phyloP scores from a whole-genome alignment of 2,329 filamentous ascomycete species.

The Samsoniella hepiali region DNA sequence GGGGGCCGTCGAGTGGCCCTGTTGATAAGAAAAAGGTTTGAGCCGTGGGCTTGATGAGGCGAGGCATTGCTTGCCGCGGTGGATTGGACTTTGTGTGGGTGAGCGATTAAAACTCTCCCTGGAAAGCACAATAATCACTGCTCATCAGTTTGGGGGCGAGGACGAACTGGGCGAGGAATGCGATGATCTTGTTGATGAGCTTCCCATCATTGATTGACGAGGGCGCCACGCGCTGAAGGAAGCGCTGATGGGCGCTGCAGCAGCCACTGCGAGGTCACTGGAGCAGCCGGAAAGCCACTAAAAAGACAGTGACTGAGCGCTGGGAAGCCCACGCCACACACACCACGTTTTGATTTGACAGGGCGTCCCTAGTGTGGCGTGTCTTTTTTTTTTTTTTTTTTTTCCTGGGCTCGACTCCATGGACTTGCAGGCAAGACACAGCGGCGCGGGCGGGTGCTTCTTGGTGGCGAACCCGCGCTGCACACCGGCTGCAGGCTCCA shows the following conservation, averaged over 20 bases:
- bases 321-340: no score
- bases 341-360: no score
- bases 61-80: no score
- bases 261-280: neutral
- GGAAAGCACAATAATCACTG: neutral
- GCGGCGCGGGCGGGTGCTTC: no score
- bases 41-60: neutral
- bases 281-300: neutral
- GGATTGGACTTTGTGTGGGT: neutral
- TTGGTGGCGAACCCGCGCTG: no score
- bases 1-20: neutral
- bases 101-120: neutral
- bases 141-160: neutral
- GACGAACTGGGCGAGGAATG: neutral
- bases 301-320: neutral
- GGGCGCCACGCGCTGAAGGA: conserved; percentile 2
- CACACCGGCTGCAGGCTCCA: no score
- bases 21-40: neutral
- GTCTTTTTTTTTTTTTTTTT: no score
- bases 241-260: neutral
- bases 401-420: no score
- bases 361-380: no score
- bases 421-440: no score
- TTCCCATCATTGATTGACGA: conserved; percentile 26
- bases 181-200: conserved; percentile 27